Conservation (phyloP, 768 basidiomycete species). For the Russula griseocarnosa region DNA sequence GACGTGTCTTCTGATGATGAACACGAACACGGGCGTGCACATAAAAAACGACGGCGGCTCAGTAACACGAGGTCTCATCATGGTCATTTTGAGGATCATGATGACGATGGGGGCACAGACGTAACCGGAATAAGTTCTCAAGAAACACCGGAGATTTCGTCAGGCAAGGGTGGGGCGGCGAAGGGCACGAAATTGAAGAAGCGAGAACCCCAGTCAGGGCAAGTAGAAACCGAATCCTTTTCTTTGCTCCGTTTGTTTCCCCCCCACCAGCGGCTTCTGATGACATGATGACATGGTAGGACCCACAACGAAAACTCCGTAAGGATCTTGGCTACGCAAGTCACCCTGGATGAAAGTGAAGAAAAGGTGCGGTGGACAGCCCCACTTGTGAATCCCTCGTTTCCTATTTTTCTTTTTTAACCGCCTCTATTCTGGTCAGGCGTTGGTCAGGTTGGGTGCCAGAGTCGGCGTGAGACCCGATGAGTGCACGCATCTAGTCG, state of each 20-base stretch:
- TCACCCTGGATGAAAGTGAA: constrained; percentile 52
- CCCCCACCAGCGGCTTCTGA: background rate
- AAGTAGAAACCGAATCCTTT: constrained; percentile 1
- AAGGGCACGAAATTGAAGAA: constrained; percentile 18
- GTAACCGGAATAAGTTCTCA: background rate
- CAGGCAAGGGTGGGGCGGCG: background rate
- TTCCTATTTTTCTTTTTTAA: background rate
- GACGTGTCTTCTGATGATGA: constrained; percentile 18
- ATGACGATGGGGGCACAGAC: background rate
- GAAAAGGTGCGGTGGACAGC: constrained; percentile 47
- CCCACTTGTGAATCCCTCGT: background rate
- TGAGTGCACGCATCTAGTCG: constrained; percentile 79
- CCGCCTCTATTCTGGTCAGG: constrained; percentile 38
- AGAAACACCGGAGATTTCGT: background rate
- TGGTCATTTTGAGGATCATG: constrained; percentile 23
- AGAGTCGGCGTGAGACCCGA: constrained; percentile 54
- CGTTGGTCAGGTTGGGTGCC: constrained; percentile 60
- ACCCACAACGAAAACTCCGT: constrained; percentile 33
- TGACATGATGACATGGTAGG: background rate
- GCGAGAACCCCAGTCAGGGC: constrained; percentile 2
- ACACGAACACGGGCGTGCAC: background rate
- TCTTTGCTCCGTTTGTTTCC: background rate
- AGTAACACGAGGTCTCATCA: constrained; percentile 30
- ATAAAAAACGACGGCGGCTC: constrained; percentile 22
- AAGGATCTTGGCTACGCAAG: constrained; percentile 65